These are phyloP conservation scores for Oryza meridionalis DNA, from an alignment of 176 grass and related monocot species.

Conservation along the genomic window DNA sequence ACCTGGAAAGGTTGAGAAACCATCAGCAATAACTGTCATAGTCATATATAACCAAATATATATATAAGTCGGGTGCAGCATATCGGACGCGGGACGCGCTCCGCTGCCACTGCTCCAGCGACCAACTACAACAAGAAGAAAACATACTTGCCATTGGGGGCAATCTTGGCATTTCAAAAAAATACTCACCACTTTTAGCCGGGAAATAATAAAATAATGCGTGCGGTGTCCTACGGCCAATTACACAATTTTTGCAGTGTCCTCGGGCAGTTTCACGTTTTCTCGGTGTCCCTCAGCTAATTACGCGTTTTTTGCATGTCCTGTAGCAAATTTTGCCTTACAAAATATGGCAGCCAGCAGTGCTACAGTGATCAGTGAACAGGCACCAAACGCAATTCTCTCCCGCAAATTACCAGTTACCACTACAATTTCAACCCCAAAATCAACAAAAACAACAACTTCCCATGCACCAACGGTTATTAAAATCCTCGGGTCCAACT, in stretches of 20 bases:
- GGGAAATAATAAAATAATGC: too few relatives aligned
- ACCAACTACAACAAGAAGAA: too few relatives aligned
- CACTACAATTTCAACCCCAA: not conserved
- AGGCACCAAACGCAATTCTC: not conserved
- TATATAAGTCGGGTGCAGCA: not conserved
- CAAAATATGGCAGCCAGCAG: not conserved
- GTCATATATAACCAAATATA: not conserved
- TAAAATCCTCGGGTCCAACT: not conserved
- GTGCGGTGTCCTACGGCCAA: too few relatives aligned
- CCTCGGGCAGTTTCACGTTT: too few relatives aligned
- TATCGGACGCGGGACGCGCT: not conserved
- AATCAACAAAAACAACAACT: not conserved
- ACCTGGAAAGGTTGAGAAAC: constrained; percentile 59
- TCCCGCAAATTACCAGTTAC: not conserved
- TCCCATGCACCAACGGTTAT: constrained; percentile 1
- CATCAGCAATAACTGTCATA: constrained; percentile 25
- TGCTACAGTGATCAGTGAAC: not conserved
- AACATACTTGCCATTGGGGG: too few relatives aligned
- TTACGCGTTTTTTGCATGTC: too few relatives aligned
- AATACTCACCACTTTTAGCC: too few relatives aligned
- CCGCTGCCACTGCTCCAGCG: too few relatives aligned
- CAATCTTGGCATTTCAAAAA: too few relatives aligned
- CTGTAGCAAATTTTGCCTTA: too few relatives aligned
- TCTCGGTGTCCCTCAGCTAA: too few relatives aligned
- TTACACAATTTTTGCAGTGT: too few relatives aligned